phyloP scores from a whole-genome alignment of 331 rosid genomes.

The Malus hybrid region DNA sequence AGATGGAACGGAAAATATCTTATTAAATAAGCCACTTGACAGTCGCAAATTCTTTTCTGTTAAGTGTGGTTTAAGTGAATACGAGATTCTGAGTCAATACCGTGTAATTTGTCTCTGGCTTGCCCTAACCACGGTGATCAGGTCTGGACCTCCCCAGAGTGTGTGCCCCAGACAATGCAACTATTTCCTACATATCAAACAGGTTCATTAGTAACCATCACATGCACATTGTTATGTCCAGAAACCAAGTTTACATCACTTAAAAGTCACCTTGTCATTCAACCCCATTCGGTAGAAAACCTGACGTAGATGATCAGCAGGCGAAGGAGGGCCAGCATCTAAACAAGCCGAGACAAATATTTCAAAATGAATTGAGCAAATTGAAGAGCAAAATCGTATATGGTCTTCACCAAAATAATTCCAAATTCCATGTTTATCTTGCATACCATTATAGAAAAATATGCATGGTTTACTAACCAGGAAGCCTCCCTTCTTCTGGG shows the following conservation, averaged over 20 bases:
- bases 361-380: not conserved
- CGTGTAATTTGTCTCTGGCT: conserved; percentile 92
- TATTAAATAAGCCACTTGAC: not conserved
- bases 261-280: conserved; percentile 60
- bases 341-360: conserved; percentile 4
- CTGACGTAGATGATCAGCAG: conserved; percentile 82
- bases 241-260: not conserved
- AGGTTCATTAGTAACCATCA: conserved; percentile 17
- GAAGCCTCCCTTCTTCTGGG: conserved; percentile 99
- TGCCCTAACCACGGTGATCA: conserved; percentile 98
- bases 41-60: not conserved
- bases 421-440: not conserved
- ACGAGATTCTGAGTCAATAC: conserved; percentile 33
- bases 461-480: conserved; percentile 42
- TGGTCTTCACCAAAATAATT: not conserved
- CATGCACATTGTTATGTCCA: not conserved
- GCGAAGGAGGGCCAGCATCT: conserved; percentile 97
- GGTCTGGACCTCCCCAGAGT: conserved; percentile 96
- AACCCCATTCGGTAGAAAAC: conserved; percentile 97
- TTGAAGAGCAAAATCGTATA: not conserved
- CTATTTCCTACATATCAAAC: conserved; percentile 71
- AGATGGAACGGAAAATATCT: not conserved
- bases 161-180: conserved; percentile 96
- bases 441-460: not conserved
- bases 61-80: not conserved